A percentile compares a stretch with the other conserved stretches of the same genome.
phyloP scores from a whole-genome alignment of 768 basidiomycete genomes.

The Tylopilus balloui region DNA sequence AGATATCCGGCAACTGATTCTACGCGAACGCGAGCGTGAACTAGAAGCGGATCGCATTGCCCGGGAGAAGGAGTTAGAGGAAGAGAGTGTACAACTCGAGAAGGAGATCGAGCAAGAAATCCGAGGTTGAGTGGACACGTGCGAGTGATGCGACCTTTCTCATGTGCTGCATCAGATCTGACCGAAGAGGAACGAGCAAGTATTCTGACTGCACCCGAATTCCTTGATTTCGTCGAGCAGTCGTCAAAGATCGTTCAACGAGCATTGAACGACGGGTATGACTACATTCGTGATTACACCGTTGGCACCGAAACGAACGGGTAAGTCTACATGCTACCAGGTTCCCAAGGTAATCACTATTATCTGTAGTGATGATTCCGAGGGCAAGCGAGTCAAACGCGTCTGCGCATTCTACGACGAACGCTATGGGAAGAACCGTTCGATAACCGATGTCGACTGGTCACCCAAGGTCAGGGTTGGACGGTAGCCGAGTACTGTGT shows the following conservation, averaged over 20 bases:
- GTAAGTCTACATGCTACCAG: constrained; percentile 42
- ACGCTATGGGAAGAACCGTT: constrained; percentile 85
- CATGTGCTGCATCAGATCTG: constrained; percentile 50
- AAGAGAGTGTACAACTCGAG: constrained; percentile 79
- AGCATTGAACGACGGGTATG: constrained; percentile 92
- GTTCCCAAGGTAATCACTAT: constrained; percentile 6
- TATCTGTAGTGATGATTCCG: constrained; percentile 71
- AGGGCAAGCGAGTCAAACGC: constrained; percentile 86
- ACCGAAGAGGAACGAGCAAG: constrained; percentile 80
- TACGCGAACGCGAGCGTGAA: constrained; percentile 58
- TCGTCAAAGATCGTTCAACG: constrained; percentile 94
- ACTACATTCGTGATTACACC: constrained; percentile 97
- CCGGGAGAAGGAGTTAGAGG: constrained; percentile 74
- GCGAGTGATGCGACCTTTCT: background rate
- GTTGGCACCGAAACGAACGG: constrained; percentile 78
- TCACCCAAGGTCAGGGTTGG: constrained; percentile 74
- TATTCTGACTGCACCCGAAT: constrained; percentile 85
- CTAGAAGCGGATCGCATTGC: constrained; percentile 62
- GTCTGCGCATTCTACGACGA: constrained; percentile 95
- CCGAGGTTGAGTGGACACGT: constrained; percentile 46
- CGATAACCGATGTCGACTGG: constrained; percentile 97
- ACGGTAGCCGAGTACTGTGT: background rate
- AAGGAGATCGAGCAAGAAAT: constrained; percentile 86
- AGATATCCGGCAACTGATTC: constrained; percentile 67
- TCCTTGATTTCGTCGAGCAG: constrained; percentile 89